Base-by-base conservation (phyloP, 441 rosid species). In the Gossypium schwendimanii region DNA sequence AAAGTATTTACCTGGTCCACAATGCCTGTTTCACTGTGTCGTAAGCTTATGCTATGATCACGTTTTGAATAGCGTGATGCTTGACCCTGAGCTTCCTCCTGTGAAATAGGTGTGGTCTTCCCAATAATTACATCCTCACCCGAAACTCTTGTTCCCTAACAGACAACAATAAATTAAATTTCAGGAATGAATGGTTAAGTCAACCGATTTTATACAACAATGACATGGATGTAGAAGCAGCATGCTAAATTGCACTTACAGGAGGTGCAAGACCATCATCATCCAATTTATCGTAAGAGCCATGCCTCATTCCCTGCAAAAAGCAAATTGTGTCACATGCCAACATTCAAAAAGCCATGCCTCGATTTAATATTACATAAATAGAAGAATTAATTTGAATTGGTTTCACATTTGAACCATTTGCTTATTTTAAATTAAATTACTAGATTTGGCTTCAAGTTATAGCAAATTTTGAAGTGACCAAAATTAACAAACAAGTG, bases 221-320 rank as follows among this genome's bases (percentile, higher is more conserved):
- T 49, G 59, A 47, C 31, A 63, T 33, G 17, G 20, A 68, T 0
- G 39, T 17, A 47, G 66, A 39, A 72, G 61, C 53, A 14, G 64
- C 26, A 17, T 17, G 63, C 55, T 12, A 52, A 65, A 45, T 3
- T 64, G 12, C 39, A 78, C 96, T 85, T 81, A 93, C 96, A 55
- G 99, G 99, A 83, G 97, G 99, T 26, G 94, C 98, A 75, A 95
- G 97, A 81, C 99, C 99, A 86, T 95, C 99, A 75, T 95, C 98
- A 59, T 95, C 99, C 85, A 95, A 80, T 80, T 95, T 95, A 67
- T 95, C 98, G 72, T 95, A 95, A 58, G 99, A 95, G 66, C 99
- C 98, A 89, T 95, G 99, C 49, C 96, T 91, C 99, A 93, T 92
- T 70, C 99, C 99, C 98, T 95, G 86, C 47, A 76, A 78, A 75